Percentiles rank a stretch among this genome's conserved stretches.
Conservation (phyloP, 2,329 filamentous ascomycete species). For the Venturia aucupariae region DNA sequence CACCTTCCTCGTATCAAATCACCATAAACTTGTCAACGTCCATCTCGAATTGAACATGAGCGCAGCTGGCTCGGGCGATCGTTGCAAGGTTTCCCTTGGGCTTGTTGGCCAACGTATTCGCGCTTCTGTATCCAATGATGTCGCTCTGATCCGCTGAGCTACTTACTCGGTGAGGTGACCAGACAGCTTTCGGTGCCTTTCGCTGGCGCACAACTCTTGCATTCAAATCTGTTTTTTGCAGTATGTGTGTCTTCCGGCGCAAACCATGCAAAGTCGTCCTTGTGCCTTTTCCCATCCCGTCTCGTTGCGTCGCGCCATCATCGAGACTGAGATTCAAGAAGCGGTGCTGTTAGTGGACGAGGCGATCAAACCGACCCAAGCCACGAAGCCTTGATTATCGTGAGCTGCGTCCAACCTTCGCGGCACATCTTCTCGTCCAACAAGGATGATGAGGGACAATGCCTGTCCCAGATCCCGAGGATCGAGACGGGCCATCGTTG, state of each 20-base stretch:
- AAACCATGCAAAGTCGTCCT: neutral
- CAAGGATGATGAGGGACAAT: neutral
- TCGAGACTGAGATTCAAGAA: neutral
- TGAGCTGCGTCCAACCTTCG: neutral
- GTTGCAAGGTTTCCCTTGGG: neutral
- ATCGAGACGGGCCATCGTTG: neutral
- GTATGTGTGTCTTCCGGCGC: neutral
- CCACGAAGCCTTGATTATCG: neutral
- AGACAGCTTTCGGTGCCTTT: neutral
- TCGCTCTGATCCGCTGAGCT: neutral
- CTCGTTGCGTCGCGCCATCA: neutral
- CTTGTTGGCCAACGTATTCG: neutral
- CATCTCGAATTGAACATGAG: neutral
- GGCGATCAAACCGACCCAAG: neutral
- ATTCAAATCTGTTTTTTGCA: neutral
- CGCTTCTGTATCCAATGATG: neutral
- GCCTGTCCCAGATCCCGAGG: neutral
- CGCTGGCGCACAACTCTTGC: constrained; percentile 1
- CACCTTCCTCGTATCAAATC: neutral
- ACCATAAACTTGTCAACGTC: neutral
- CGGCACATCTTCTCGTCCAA: neutral
- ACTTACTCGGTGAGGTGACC: no score
- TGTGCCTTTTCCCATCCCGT: neutral
- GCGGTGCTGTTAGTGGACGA: neutral
- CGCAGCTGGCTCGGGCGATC: neutral